Base-by-base conservation (phyloP, 169 alveolate species). In the Babesia ovata region DNA sequence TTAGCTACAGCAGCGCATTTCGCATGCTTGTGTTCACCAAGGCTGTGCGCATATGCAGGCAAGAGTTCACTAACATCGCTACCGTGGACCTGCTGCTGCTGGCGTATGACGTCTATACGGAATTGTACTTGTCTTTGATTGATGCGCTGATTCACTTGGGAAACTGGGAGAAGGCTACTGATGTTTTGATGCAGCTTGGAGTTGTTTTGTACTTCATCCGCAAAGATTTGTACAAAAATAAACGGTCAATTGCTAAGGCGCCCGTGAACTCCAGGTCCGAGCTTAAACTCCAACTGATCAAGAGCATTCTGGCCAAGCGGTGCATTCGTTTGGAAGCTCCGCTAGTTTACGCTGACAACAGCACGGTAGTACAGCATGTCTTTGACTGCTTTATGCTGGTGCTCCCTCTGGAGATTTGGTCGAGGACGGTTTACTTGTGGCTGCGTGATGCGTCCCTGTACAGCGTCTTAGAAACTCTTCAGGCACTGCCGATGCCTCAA, bases 341-440 rank as follows among this genome's bases (percentile, higher is more conserved):
- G 16, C 39, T 13, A 42, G 58, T 4, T 8, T 13, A 4, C 16
- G 36, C 48, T n/a, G 42, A 53, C n/a, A 70, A 44, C 0, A 45
- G 36, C 10, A 54, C 53, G 17, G 50, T 78, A 16, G 57, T 61
- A 7, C 42, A 24, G n/a, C 66, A 57, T 45, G 69, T 63, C 13
- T 56, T 78, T 21, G 45, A 26, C 42, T 56, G 45, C 60, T 78
- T 39, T 46, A 69, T 39, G 22, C 17, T 46, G 26, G 72, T 62
- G 54, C 53, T 69, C 0, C 65, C 69, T 29, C 60, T 78, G 42
- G 87, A 78, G 61, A 14, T 46, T 24, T 78, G 87, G 87, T 78
- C 87, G 10, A 16, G 73, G 48, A 21, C 61, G 22, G 73, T 78
- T 2, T 36, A 54, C 17, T 13, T 78, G 17, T 66, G 67, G 73